Percentiles rank a stretch among this genome's conserved stretches.
phyloP scores from a whole-genome alignment of 2,329 filamentous ascomycete genomes.

The Xylaria sp. region DNA sequence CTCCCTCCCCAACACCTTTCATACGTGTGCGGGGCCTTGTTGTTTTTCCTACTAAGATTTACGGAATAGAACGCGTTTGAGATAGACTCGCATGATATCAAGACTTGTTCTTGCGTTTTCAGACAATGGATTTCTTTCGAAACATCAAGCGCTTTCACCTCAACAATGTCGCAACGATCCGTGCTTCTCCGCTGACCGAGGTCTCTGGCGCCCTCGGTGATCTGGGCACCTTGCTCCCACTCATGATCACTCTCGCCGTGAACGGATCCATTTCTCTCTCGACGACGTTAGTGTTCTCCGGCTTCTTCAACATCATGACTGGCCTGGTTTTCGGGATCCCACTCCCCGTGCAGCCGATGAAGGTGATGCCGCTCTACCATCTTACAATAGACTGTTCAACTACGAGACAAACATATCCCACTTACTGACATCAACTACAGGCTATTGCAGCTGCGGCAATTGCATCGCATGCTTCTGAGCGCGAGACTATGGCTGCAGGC shows the following conservation, averaged over 20 bases:
- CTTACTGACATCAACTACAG: conserved; percentile 31
- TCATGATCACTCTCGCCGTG: conserved; percentile 75
- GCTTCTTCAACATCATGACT: conserved; percentile 78
- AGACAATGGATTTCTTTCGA: conserved; percentile 25
- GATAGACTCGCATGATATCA: not conserved
- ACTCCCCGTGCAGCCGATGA: conserved; percentile 85
- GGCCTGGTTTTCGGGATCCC: conserved; percentile 82
- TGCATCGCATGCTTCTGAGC: conserved; percentile 57
- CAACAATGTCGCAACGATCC: conserved; percentile 47
- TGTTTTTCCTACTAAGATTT: not conserved
- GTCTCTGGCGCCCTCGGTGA: conserved; percentile 80
- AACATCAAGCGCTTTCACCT: conserved; percentile 35
- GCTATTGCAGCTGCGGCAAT: conserved; percentile 92
- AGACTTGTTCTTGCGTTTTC: not conserved
- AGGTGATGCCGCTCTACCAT: conserved; percentile 36
- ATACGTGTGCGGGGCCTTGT: not conserved
- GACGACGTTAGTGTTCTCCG: conserved; percentile 82
- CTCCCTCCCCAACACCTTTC: not conserved
- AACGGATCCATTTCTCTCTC: conserved; percentile 75
- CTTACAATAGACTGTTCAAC: not conserved
- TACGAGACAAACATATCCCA: not conserved
- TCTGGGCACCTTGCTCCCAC: conserved; percentile 65
- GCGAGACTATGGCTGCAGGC: conserved; percentile 75
- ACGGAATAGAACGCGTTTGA: not conserved
- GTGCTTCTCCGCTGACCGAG: conserved; percentile 54